Conservation (phyloP, 2,329 filamentous ascomycete genomes). For the Trichoderma polysporum region DNA sequence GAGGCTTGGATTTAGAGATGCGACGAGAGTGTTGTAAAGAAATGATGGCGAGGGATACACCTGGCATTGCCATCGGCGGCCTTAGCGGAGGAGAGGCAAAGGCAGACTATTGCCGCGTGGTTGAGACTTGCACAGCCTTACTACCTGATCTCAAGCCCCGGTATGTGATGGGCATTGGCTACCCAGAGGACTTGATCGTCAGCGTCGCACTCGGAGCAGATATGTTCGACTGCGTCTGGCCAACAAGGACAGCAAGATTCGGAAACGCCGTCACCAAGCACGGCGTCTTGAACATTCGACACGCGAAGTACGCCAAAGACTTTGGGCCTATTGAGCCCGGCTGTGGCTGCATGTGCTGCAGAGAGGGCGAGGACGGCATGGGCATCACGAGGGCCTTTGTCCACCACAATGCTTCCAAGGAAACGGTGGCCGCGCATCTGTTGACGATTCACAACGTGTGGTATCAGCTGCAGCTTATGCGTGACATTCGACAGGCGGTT, state of each 20-base stretch:
- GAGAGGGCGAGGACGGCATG: slow-evolving; percentile 65
- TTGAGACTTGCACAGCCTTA: slow-evolving; percentile 78
- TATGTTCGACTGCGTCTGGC: slow-evolving; percentile 99
- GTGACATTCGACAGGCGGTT: slow-evolving; percentile 70
- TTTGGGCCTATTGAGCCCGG: slow-evolving; percentile 80
- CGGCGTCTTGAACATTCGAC: slow-evolving; percentile 82
- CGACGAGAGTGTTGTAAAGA: slow-evolving; percentile 76
- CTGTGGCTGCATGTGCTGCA: slow-evolving; percentile 79
- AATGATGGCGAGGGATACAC: slow-evolving; percentile 89
- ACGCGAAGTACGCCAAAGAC: slow-evolving; percentile 72
- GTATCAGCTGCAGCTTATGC: slow-evolving; percentile 86
- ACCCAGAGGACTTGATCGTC: slow-evolving; percentile 92
- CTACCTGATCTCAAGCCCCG: slow-evolving; percentile 90
- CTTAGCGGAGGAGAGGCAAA: slow-evolving; percentile 95
- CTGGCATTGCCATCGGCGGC: slow-evolving; percentile 94
- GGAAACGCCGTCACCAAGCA: slow-evolving; percentile 84
- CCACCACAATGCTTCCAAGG: slow-evolving; percentile 88
- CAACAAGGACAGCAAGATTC: slow-evolving; percentile 91
- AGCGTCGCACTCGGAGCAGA: slow-evolving; percentile 92
- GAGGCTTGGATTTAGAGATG: slow-evolving; percentile 85
- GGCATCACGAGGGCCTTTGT: slow-evolving; percentile 86
- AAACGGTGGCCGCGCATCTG: slow-evolving; percentile 83
- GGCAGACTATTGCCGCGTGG: slow-evolving; percentile 85
- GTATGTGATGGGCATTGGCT: slow-evolving; percentile 99
- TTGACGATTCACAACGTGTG: slow-evolving; percentile 95